phyloP scores from a whole-genome alignment of 1,139 yeast genomes.

The Waltiozyma sp. region DNA sequence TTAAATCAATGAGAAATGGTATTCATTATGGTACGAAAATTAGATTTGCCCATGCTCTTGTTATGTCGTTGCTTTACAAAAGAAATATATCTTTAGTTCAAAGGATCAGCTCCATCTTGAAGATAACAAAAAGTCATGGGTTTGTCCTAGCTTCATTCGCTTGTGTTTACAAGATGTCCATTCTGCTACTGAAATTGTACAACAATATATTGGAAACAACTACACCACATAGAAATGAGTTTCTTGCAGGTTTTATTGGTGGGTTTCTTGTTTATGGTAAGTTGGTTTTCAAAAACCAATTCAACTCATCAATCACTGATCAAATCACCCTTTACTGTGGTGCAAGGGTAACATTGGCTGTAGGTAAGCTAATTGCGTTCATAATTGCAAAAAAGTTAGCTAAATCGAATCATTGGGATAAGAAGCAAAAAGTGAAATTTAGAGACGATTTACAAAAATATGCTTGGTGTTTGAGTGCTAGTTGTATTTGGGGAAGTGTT shows the following conservation, averaged over 20 bases:
- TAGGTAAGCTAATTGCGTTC: conserved; percentile 30
- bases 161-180: conserved; percentile 38
- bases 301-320: conserved; percentile 38
- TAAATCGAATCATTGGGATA: neutral
- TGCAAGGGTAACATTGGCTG: conserved; percentile 42
- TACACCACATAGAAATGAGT: conserved; percentile 24
- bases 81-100: conserved; percentile 34
- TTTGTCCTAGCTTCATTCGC: conserved; percentile 58
- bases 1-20: conserved; percentile 26
- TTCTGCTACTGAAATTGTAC: conserved; percentile 17
- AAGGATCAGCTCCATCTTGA: conserved; percentile 37
- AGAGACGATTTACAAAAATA: conserved; percentile 27
- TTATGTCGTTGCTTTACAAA: conserved; percentile 47
- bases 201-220: neutral
- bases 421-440: conserved; percentile 21
- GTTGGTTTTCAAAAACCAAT: conserved; percentile 6
- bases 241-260: conserved; percentile 54
- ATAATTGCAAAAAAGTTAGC: conserved; percentile 7
- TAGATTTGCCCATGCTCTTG: conserved; percentile 65
- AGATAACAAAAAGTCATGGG: conserved; percentile 59
- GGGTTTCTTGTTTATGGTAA: conserved; percentile 30
- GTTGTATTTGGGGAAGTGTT: conserved; percentile 66
- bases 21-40: conserved; percentile 64
- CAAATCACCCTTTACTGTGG: conserved; percentile 53
- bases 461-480: conserved; percentile 60